Evolutionary conservation across 139 green algal species (phyloP), one percentile per base, ranked within the genome.

Genomic region (Penium margaritaceum): DNA sequence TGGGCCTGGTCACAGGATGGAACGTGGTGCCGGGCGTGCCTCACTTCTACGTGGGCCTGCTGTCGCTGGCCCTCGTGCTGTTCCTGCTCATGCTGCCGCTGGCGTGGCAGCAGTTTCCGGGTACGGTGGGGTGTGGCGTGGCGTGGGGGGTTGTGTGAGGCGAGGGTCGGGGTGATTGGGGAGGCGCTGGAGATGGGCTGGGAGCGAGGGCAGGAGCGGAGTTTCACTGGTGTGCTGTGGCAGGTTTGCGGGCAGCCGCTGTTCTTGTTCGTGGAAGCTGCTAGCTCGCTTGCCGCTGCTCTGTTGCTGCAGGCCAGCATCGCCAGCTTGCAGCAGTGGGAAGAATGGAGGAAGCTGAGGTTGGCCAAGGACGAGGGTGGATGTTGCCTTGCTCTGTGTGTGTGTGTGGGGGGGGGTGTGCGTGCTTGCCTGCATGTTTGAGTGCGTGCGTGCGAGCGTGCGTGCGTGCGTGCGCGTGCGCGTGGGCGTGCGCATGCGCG

Each of bases 61-160:
- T 60, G n/a, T n/a, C 30, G n/a, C 30, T 60, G n/a, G 47, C 47
- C n/a, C 47, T 60, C 47, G 47, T 60, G 47, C 47, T 60, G n/a
- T 60, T 33, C 47, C 47, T 60, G 14, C 47, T 60, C 47, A 60
- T 60, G 47, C 47, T 60, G 47, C 47, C 47, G n/a, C 9, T 60
- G n/a, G 17, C 47, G 19, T 60, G 47, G 47, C 30, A n/a, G 47
- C 47, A 60, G 47, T 24, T 60, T 15, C 47, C 47, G 19, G n/a
- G 47, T 60, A 60, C 3, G 47, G 21, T 21, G 47, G 12, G 29
- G 3, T 55, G 3, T 55, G 5, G 5, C 2, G 44, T 21, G 3
- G 2, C 5, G n/a, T 2, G 24, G 5, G 24, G 24, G 44, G n/a
- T 21, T 5, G n/a, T 55, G 5, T 21, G 44, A 17, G n/a, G 44